Percentiles rank a stretch among this genome's conserved stretches.
phyloP scores from a whole-genome alignment of 1,139 yeast species.

The Kodamaea anthophila region DNA sequence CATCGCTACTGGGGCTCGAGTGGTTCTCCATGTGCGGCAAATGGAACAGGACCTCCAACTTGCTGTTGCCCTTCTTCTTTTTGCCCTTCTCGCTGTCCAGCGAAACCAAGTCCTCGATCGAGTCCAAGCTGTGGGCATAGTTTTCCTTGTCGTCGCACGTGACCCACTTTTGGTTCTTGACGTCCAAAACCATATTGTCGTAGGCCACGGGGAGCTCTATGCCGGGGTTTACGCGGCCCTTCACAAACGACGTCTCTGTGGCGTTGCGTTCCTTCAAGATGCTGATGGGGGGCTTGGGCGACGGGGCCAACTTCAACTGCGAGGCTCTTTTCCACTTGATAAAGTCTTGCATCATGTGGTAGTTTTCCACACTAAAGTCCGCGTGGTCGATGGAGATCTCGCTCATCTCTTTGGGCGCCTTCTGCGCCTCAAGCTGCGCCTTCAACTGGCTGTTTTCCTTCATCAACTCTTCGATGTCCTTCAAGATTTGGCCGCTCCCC shows the following conservation, averaged over 20 bases:
- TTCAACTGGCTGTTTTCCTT: conserved; percentile 14
- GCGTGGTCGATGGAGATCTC: conserved; percentile 19
- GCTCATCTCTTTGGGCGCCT: conserved; percentile 8
- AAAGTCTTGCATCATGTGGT: conserved; percentile 16
- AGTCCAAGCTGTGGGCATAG: conserved; percentile 31
- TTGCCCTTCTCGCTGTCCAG: conserved; percentile 5
- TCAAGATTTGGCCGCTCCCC: conserved; percentile 8
- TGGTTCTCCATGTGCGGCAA: conserved; percentile 22
- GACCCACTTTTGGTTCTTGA: conserved; percentile 33
- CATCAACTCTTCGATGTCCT: conserved; percentile 9
- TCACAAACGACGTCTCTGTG: conserved; percentile 11
- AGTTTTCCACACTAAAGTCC: conserved; percentile 19
- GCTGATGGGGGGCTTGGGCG: conserved; percentile 10
- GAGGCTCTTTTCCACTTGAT: conserved; percentile 38
- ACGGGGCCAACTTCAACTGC: conserved; percentile 24
- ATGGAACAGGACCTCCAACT: conserved; percentile 39
- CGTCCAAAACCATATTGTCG: conserved; percentile 37
- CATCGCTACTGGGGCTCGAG: not conserved
- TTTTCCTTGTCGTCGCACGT: conserved; percentile 24
- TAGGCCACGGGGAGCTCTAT: conserved; percentile 31
- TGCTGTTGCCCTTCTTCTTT: conserved; percentile 13
- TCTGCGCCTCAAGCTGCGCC: conserved; percentile 10
- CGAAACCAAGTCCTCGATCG: conserved; percentile 38
- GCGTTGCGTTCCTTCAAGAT: conserved; percentile 10
- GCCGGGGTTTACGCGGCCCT: conserved; percentile 32